Evolutionary conservation across 1,284 basidiomycete species (phyloP), one percentile per base, ranked within the genome.

Genomic region (Leccinum subrobustum): DNA sequence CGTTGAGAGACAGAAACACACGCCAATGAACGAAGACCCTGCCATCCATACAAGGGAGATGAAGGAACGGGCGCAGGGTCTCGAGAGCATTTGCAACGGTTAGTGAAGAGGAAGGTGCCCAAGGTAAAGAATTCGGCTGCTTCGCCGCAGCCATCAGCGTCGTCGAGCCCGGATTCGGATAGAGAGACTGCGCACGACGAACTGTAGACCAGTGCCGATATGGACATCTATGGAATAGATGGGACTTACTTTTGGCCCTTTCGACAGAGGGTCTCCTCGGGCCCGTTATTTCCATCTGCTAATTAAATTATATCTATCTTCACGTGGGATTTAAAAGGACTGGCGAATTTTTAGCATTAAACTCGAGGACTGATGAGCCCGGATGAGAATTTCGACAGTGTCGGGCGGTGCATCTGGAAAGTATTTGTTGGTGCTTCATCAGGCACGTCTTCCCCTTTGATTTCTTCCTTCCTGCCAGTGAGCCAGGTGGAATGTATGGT

Each of bases 21-120:
- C 90, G 54, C 81, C 86, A 73, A 76, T 81, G 73, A 84, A 91
- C 69, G 86, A 92, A 73, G 87, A 96, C 70, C 93, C 94, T 0
- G 88, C 90, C 20, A 84, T 97, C 52, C 83, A 88, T 71, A 88
- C 88, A 56, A 83, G 79, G 67, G 94, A 96, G 75, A 87, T 97
- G 83, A 88, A 89, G 75, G 86, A 87, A 60, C 81, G 88, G 57
- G 91, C 91, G 51, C 91, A 89, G 80, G 83, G 83, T 52, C 77
- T 98, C 37, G 92, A 95, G 79, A 78, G 56, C 86, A 87, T 61
- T 77, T 95, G 74, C 83, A 83, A 71, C 86, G 81, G 72, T 70
- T 93, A 65, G 81, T 81, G 68, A 87, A 79, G 78, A 80, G 88
- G 73, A 91, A 85, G 76, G 76, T 79, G 53, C 86, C 90, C 2